Conservation (phyloP, 1,139 yeast species). For the Tardiomyces depauwii region DNA sequence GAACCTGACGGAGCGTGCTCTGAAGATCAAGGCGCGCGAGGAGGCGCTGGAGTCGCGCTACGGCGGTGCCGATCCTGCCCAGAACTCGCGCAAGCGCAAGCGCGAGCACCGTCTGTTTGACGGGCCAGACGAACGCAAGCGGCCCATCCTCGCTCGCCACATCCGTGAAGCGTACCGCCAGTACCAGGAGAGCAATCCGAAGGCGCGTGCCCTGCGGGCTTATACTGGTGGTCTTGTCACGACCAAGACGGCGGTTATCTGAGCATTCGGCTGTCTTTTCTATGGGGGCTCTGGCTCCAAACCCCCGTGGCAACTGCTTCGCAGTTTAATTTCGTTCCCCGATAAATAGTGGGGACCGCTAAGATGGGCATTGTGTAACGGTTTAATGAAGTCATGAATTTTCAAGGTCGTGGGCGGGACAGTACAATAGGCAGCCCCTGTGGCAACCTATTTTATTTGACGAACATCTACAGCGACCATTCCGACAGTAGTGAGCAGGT, state of each 20-base stretch:
- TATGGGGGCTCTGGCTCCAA: neutral
- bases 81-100: constrained; percentile 18
- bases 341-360: too few relatives aligned
- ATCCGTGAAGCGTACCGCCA: constrained; percentile 89
- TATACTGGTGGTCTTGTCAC: neutral
- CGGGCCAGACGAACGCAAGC: constrained; percentile 79
- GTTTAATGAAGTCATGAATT: too few relatives aligned
- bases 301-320: too few relatives aligned
- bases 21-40: constrained; percentile 65
- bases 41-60: constrained; percentile 33
- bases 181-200: constrained; percentile 35
- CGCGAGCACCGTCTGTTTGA: constrained; percentile 62
- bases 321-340: neutral
- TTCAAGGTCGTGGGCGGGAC: too few relatives aligned
- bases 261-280: neutral
- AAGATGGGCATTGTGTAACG: too few relatives aligned
- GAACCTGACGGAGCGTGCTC: constrained; percentile 83
- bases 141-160: constrained; percentile 75
- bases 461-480: too few relatives aligned
- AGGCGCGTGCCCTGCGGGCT: neutral
- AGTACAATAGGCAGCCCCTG: too few relatives aligned
- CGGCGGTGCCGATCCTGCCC: constrained; percentile 14
- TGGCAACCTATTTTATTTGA: too few relatives aligned
- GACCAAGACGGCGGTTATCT: neutral
- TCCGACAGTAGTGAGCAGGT: too few relatives aligned